Conservation (phyloP, 371 early-diverging fungal genomes). For the Mucor ambiguus region DNA sequence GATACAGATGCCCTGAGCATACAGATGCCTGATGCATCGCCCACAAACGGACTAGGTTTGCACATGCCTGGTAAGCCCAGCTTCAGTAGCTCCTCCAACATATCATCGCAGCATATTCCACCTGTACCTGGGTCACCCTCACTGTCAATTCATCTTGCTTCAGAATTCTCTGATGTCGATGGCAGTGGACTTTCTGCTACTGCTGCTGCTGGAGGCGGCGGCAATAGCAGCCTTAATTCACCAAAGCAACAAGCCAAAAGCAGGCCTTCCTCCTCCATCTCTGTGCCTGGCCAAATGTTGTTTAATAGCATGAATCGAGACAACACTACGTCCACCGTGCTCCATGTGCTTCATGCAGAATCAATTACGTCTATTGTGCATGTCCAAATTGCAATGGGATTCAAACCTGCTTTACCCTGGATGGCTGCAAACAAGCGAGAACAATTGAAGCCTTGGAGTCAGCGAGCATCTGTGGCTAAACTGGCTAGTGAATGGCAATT, state of each 20-base stretch:
- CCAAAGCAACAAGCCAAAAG: neutral
- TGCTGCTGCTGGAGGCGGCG: neutral
- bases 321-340: slow-evolving; percentile 13
- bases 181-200: neutral
- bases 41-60: slow-evolving; percentile 34
- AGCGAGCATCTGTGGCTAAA: slow-evolving; percentile 26
- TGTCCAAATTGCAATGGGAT: slow-evolving; percentile 36
- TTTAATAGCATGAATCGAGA: slow-evolving; percentile 7
- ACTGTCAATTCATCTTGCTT: slow-evolving; percentile 5
- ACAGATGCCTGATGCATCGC: neutral
- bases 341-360: slow-evolving; percentile 37
- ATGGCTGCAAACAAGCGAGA: slow-evolving; percentile 24
- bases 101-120: neutral
- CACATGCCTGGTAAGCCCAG: slow-evolving; percentile 23
- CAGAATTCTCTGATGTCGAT: slow-evolving; percentile 17
- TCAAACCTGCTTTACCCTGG: slow-evolving; percentile 41
- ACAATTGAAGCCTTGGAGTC: slow-evolving; percentile 34
- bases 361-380: slow-evolving; percentile 34
- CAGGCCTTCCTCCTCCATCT: neutral
- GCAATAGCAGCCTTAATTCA: slow-evolving; percentile 1
- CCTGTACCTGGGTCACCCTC: slow-evolving; percentile 26
- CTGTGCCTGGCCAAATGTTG: neutral
- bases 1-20: slow-evolving; percentile 1
- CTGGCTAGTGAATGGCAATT: slow-evolving; percentile 39
- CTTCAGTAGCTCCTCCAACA: neutral